Base-by-base conservation (phyloP, 1,284 basidiomycete species). In the Cutaneotrichosporon mucoides region DNA sequence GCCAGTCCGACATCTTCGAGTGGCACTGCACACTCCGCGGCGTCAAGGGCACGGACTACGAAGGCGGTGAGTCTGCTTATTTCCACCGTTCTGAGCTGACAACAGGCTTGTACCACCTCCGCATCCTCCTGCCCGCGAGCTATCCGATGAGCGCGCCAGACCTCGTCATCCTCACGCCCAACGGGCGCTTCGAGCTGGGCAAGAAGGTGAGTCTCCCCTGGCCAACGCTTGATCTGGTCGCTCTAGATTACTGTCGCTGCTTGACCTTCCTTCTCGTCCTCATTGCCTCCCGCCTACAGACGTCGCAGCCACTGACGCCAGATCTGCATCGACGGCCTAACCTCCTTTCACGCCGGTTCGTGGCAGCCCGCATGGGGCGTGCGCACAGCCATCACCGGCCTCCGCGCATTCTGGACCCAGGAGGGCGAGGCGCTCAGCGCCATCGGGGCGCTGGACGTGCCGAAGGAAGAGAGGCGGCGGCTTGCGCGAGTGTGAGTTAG, bases 291-390 rank as follows among this genome's bases (percentile, higher is more conserved):
- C 24, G 24, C 24, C 24, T 24, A 24, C 24, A 24, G 24, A 24
- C 24, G 24, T 24, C 24, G 24, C 24, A 24, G 24, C 24, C 24
- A 4, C 71, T 73, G 36, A 70, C 67, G 38, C 61, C 69, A 90
- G 92, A 92, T 95, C 62, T 94, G 92, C 73, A 94, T 94, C 69
- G 77, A 79, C 55, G 93, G 91, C 69, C 89, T 94, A 72, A 94
- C 91, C 10, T 91, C 84, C 64, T 93, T 78, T 59, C 76, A 78
- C 60, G 71, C 75, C 24, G 75, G 74, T 3, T 70, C 68, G 46
- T 98, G 94, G 94, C 92, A 96, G 77, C 94, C 94, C 37, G 92
- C 94, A 11, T 98, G 94, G 94, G 94, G 94, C 57, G 90, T 98
- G 34, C 84, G 94, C 60, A 97, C 94, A 88, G 92, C 91, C 24